These are phyloP conservation scores for Podaxis rugospora DNA, from an alignment of 768 basidiomycete genomes.

Conservation along the genomic window DNA sequence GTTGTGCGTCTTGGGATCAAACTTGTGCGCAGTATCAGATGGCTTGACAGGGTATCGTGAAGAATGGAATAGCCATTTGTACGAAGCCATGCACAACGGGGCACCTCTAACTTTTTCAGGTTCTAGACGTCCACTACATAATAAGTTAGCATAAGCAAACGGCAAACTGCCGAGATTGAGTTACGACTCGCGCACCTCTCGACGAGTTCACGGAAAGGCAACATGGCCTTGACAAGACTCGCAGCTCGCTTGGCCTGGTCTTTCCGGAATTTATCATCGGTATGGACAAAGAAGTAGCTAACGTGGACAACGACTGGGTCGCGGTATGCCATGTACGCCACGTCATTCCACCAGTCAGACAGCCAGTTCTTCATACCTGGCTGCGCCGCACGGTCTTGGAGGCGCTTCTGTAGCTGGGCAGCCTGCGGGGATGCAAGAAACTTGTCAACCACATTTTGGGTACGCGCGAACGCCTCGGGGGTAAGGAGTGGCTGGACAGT, in stretches of 20 bases:
- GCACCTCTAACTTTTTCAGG: constrained; percentile 78
- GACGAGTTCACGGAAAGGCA: constrained; percentile 79
- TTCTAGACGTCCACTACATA: constrained; percentile 63
- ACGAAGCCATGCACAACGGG: constrained; percentile 90
- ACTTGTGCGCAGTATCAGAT: constrained; percentile 80
- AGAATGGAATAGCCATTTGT: constrained; percentile 97
- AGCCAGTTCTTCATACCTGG: constrained; percentile 74
- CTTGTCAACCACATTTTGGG: constrained; percentile 51
- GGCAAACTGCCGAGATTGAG: not conserved
- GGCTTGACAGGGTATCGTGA: constrained; percentile 84
- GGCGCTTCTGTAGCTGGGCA: constrained; percentile 69
- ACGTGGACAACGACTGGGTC: constrained; percentile 91
- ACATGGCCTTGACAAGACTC: constrained; percentile 74
- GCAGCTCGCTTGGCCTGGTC: constrained; percentile 74
- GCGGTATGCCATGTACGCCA: constrained; percentile 81
- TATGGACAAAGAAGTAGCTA: constrained; percentile 93
- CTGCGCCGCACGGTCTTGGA: constrained; percentile 68
- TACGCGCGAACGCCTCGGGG: constrained; percentile 52
- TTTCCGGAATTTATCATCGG: constrained; percentile 52
- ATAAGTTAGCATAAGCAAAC: not conserved
- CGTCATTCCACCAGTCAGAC: constrained; percentile 98
- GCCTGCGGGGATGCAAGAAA: constrained; percentile 72
- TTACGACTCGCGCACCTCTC: constrained; percentile 56
- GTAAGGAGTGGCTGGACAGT: constrained; percentile 76
- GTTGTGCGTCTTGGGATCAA: constrained; percentile 68